Percentiles rank a stretch among this genome's conserved stretches.
Conservation (phyloP, 148 eudicot species). For the Rhododendron mucronatum region DNA sequence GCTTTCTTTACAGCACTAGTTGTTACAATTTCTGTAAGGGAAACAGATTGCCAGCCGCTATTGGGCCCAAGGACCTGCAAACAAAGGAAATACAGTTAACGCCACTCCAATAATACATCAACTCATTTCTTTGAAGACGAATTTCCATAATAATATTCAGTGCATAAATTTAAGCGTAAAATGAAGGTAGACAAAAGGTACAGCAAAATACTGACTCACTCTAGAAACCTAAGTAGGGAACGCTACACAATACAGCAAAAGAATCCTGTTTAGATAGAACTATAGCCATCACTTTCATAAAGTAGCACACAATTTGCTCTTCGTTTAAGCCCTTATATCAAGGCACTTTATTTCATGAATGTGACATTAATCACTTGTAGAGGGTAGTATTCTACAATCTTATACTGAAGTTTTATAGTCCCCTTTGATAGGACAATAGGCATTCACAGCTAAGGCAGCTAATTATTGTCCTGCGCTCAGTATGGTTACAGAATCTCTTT, state of each 20-base stretch:
- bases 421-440: not conserved
- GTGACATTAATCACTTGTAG: not conserved
- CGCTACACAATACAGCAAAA: not conserved
- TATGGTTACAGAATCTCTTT: not conserved
- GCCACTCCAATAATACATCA: not conserved
- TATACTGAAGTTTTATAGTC: not conserved
- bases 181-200: not conserved
- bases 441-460: not conserved
- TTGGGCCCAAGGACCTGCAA: constrained; percentile 79
- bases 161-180: not conserved
- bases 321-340: not conserved
- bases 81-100: constrained; percentile 12
- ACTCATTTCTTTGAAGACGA: not conserved
- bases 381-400: not conserved
- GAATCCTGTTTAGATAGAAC: not conserved
- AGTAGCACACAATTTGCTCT: constrained; percentile 1
- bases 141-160: not conserved
- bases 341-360: not conserved
- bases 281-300: not conserved
- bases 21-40: constrained; percentile 74
- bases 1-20: constrained; percentile 87
- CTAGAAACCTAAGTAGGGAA: not conserved
- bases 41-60: constrained; percentile 89
- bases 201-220: not conserved
- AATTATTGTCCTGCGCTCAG: not conserved